Conservation (phyloP, 768 basidiomycete genomes). For the Leucocoprinus leucothites region DNA sequence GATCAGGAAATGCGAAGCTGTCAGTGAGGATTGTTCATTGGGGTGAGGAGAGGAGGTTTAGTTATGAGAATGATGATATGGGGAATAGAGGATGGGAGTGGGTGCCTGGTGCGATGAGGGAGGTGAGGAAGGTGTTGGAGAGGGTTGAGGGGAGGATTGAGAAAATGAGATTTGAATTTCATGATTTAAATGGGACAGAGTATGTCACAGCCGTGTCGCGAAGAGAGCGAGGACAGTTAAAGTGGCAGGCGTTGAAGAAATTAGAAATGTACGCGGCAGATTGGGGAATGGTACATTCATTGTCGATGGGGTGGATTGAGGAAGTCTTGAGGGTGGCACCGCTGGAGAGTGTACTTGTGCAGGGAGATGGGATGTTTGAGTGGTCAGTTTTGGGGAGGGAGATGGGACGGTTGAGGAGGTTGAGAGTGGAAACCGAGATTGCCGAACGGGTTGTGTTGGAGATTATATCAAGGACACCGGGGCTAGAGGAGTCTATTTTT, state of each 20-base stretch:
- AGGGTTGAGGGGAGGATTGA: not conserved
- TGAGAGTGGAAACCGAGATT: not conserved
- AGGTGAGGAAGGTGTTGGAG: not conserved
- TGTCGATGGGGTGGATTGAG: constrained; percentile 1
- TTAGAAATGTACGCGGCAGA: constrained; percentile 6
- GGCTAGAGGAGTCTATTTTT: not conserved
- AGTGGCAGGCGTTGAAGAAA: constrained; percentile 1
- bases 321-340: not conserved
- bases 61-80: not conserved
- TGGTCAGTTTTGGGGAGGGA: constrained; percentile 2
- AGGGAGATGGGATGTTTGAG: constrained; percentile 1
- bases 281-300: not conserved
- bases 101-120: not conserved
- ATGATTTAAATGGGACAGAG: constrained; percentile 8
- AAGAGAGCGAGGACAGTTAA: not conserved
- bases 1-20: not conserved
- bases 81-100: not conserved
- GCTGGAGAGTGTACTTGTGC: not conserved
- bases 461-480: not conserved
- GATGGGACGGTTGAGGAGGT: not conserved
- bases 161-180: constrained; percentile 1
- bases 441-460: not conserved
- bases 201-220: not conserved
- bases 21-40: not conserved
- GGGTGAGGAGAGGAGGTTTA: constrained; percentile 1